These are phyloP conservation scores for Rhodotorula sp. DNA, from an alignment of 1,284 basidiomycete species.

Conservation along the genomic window DNA sequence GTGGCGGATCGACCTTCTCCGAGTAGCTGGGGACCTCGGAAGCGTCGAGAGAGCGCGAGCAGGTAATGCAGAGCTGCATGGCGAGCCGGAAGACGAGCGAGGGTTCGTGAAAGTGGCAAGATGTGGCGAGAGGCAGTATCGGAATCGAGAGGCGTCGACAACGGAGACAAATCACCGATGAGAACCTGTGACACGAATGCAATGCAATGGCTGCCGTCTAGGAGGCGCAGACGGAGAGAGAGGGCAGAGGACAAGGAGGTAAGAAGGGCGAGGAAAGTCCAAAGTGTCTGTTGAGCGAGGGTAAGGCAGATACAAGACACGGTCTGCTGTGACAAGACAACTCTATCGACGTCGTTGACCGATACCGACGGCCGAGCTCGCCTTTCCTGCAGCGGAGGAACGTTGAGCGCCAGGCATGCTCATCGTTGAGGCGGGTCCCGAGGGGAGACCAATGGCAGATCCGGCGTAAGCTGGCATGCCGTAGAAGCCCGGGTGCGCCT, in stretches of 20 bases:
- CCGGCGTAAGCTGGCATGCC: conserved; percentile 23
- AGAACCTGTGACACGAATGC: too few species aligned
- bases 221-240: neutral
- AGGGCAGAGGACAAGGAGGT: neutral
- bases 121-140: neutral
- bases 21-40: neutral
- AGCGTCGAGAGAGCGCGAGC: conserved; percentile 20
- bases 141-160: too few species aligned
- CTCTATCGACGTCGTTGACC: neutral
- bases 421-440: neutral
- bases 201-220: neutral
- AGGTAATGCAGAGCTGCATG: conserved; percentile 28
- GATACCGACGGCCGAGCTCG: conserved; percentile 11
- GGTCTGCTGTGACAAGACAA: too few species aligned
- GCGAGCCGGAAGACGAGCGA: neutral
- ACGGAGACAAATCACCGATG: too few species aligned
- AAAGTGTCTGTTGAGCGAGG: neutral
- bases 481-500: conserved; percentile 12
- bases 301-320: neutral
- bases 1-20: conserved; percentile 22
- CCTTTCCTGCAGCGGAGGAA: neutral
- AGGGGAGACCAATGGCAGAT: conserved; percentile 21
- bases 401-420: neutral
- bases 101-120: neutral
- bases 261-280: neutral